Base-by-base conservation (phyloP, 2,329 filamentous ascomycete species). In the Magnaporthales sp. region DNA sequence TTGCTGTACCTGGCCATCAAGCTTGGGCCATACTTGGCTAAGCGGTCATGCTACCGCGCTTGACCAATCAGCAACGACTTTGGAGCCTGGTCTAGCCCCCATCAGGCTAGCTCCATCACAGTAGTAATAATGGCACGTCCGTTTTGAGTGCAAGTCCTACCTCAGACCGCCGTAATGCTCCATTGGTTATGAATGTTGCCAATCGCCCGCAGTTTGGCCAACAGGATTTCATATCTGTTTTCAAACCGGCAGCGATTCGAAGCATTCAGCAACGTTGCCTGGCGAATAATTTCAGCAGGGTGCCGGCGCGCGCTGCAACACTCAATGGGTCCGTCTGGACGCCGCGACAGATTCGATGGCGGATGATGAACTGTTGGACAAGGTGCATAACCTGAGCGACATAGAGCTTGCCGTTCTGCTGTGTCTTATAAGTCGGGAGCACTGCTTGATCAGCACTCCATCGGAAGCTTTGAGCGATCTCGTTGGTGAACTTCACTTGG, bases 331-430 rank as follows among this genome's bases (percentile, higher is more conserved):
- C 32, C 31, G 29, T 61, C 29, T 32, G 15, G 29, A 26, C 56
- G 58, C 29, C 62, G 66, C 66, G 60, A 66, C 31, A 68, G 69
- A 68, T 71, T 72, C 75, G 73, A 91, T 90, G 88, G 86, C 85
- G 76, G 81, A 86, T 79, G 81, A 84, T 73, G 77, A 79, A 67
- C 81, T 93, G 69, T 80, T 89, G 68, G 81, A 85, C 69, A 90
- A 89, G 76, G 85, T 96, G 72, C 90, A 93, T 74, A 84, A 87
- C 71, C 83, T 98, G 69, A 91, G 89, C 73, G 93, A 97, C 79
- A 83, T 97, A 56, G 93, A 97, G 78, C 86, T 98, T 68, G 95
- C 94, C 27, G 80, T 91, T 15, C 83, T 98, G 56, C 85, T 97
- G 64, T 93, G 90, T 74, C 85, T 98, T 65, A 84, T 93, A 69